Evolutionary conservation across 2,329 filamentous ascomycete genomes (phyloP).

Genomic region (Microsporum ferrugineum): DNA sequence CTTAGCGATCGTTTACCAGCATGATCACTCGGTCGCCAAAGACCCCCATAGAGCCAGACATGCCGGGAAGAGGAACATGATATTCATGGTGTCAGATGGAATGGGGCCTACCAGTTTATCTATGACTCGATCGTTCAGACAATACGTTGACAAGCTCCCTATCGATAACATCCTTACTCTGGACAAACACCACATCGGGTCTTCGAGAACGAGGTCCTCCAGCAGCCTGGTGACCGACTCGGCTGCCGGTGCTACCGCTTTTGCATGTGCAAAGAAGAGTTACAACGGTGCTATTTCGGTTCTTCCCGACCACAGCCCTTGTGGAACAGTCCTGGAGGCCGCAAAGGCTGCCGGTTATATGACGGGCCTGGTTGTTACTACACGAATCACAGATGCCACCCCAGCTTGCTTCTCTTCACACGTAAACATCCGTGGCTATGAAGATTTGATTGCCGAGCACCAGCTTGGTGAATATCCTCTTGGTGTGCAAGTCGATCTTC

Average conservation of each 20-base stretch:
- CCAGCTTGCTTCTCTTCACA: conserved; percentile 91
- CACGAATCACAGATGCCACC: conserved; percentile 87
- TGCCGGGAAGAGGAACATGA: conserved; percentile 71
- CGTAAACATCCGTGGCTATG: conserved; percentile 64
- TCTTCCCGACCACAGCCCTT: conserved; percentile 71
- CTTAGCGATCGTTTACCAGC: conserved; percentile 69
- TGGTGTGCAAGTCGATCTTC: conserved; percentile 77
- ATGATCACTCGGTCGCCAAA: conserved; percentile 27
- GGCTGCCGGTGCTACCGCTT: conserved; percentile 92
- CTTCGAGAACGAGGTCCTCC: conserved; percentile 72
- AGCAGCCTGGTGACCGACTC: conserved; percentile 86
- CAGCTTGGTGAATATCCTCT: conserved; percentile 80
- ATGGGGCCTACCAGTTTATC: conserved; percentile 92
- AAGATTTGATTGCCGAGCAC: conserved; percentile 85
- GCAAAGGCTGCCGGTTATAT: conserved; percentile 84
- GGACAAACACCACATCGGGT: conserved; percentile 82
- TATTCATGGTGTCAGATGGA: conserved; percentile 98
- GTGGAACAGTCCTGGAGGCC: conserved; percentile 85
- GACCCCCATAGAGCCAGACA: conserved; percentile 30
- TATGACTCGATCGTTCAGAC: conserved; percentile 75
- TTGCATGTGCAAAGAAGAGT: conserved; percentile 83
- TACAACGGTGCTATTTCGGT: conserved; percentile 96
- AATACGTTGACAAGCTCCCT: conserved; percentile 62
- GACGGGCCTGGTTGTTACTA: conserved; percentile 91
- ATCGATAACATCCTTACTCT: conserved; percentile 64